phyloP scores from a whole-genome alignment of 805 yeast species.

The Wickerhamomyces bovis region DNA sequence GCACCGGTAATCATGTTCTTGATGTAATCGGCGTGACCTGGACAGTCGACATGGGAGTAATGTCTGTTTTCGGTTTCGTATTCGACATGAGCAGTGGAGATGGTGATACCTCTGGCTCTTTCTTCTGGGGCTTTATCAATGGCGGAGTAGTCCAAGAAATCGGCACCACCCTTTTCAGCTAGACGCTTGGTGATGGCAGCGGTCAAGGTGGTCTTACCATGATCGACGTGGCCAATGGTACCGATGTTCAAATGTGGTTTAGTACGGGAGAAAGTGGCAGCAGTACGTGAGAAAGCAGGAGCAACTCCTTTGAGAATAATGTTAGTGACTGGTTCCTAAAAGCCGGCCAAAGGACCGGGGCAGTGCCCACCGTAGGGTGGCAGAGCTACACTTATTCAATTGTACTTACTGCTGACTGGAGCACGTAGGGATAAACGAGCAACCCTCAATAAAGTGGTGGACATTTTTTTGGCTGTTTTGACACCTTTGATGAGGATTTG shows the following conservation, averaged over 20 bases:
- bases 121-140: constrained; percentile 99
- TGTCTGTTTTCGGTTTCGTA: constrained; percentile 93
- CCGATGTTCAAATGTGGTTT: constrained; percentile 97
- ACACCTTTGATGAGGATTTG: neutral
- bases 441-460: constrained; percentile 6
- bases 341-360: neutral
- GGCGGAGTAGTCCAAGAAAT: constrained; percentile 85
- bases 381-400: neutral
- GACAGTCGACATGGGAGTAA: constrained; percentile 97
- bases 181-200: constrained; percentile 98
- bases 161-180: constrained; percentile 84
- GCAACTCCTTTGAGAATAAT: constrained; percentile 1
- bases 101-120: constrained; percentile 98
- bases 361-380: constrained; percentile 1
- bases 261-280: constrained; percentile 83
- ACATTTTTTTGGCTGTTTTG: constrained; percentile 1
- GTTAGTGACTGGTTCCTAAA: neutral
- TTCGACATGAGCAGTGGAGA: constrained; percentile 96
- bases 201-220: constrained; percentile 96
- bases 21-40: constrained; percentile 98
- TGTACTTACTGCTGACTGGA: neutral
- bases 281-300: constrained; percentile 29
- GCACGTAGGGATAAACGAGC: constrained; percentile 16
- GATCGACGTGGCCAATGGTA: constrained; percentile 98
- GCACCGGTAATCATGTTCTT: constrained; percentile 99